Evolutionary conservation across 768 basidiomycete genomes (phyloP).

Genomic region (Tricholoma saponaceum): DNA sequence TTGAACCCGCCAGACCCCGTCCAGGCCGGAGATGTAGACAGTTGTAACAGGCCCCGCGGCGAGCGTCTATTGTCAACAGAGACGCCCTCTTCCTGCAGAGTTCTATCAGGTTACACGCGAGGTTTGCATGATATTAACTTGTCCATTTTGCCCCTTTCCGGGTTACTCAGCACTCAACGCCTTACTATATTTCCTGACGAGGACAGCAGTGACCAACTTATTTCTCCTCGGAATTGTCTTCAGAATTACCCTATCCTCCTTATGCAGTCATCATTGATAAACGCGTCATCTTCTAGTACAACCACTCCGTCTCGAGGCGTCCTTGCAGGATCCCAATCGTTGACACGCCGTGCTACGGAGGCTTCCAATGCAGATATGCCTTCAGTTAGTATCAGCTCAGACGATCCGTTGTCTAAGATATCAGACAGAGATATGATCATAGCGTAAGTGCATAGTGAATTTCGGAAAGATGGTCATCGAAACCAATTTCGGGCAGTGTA

Average conservation of each 20-base stretch:
- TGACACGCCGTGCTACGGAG: background rate
- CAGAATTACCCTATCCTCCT: too few species aligned
- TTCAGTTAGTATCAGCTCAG: background rate
- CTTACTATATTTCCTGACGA: too few species aligned
- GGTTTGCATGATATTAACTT: background rate
- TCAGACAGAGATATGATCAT: background rate
- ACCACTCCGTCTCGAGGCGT: background rate
- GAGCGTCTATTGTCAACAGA: background rate
- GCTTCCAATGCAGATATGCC: background rate
- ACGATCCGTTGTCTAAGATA: background rate
- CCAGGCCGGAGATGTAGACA: too few species aligned
- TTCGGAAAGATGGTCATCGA: background rate
- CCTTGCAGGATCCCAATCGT: background rate
- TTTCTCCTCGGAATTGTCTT: background rate
- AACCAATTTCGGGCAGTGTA: background rate
- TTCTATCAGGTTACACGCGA: background rate
- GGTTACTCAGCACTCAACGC: background rate
- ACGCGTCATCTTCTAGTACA: background rate
- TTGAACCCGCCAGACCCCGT: too few species aligned
- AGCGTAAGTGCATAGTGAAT: background rate
- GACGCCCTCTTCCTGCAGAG: background rate
- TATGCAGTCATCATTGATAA: background rate
- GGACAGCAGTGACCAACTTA: too few species aligned
- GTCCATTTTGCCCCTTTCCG: background rate
- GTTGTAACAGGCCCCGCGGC: background rate